phyloP scores from a whole-genome alignment of 257 asterid genomes.

The Petrea volubilis region DNA sequence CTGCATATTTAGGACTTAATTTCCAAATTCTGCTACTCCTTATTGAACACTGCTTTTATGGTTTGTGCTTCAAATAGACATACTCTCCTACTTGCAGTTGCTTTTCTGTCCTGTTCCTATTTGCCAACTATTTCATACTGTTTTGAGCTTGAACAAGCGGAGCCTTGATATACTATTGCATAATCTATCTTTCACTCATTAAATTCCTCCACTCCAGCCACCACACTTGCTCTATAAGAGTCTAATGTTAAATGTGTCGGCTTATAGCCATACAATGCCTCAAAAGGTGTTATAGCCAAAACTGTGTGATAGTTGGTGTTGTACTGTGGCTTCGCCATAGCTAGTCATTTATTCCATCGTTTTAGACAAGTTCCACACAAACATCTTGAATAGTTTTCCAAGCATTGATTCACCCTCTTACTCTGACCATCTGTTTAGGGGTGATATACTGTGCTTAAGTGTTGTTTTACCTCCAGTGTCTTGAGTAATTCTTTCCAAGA shows the following conservation, averaged over 20 bases:
- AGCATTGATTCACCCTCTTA: not conserved
- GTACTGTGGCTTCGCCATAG: constrained; percentile 5
- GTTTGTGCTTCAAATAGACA: not conserved
- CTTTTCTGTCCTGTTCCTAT: not conserved
- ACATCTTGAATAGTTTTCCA: not conserved
- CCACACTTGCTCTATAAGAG: no score
- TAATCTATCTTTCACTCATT: not conserved
- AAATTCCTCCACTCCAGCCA: not conserved
- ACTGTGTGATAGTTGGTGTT: not conserved
- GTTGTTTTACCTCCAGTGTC: not conserved
- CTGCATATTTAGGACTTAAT: not conserved
- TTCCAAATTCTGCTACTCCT: not conserved
- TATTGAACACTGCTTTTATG: not conserved
- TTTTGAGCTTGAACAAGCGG: not conserved
- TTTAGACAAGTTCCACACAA: not conserved
- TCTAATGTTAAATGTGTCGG: not conserved
- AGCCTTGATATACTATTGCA: not conserved
- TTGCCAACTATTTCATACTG: not conserved
- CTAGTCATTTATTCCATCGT: not conserved
- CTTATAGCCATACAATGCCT: not conserved
- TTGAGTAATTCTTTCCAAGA: not conserved
- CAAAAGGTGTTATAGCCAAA: not conserved
- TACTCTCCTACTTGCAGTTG: not conserved
- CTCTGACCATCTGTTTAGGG: not conserved
- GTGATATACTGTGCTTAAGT: not conserved